A percentile compares a stretch with the other conserved stretches of the same genome.
Evolutionary conservation across 176 grass and related monocot genomes (phyloP).

Genomic region (Ananas comosus): DNA sequence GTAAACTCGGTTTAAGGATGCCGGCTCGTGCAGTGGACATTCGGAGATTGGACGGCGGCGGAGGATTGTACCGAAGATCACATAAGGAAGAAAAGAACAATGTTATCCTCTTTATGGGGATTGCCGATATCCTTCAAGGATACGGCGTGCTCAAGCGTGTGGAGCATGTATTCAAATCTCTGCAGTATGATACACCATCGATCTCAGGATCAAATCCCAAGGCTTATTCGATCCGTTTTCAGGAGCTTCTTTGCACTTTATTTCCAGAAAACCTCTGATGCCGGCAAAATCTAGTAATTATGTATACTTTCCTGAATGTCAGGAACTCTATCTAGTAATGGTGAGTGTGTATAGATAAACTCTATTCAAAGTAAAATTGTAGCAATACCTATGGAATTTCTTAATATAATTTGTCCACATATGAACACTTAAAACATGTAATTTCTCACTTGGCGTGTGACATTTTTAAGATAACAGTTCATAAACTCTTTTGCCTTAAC

Average conservation of each 20-base stretch:
- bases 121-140: constrained; percentile 11
- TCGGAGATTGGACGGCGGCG: background rate
- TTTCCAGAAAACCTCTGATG: background rate
- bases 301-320: background rate
- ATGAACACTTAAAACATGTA: too few relatives aligned
- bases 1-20: background rate
- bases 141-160: background rate
- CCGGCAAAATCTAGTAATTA: too few relatives aligned
- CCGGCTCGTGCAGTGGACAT: background rate
- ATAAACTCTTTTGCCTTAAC: too few relatives aligned
- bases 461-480: too few relatives aligned
- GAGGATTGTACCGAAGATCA: background rate
- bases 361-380: too few relatives aligned
- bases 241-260: constrained; percentile 1
- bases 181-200: background rate
- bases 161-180: constrained; percentile 4
- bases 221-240: constrained; percentile 1
- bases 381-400: background rate
- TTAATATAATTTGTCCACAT: background rate
- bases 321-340: background rate
- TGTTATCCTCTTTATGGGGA: constrained; percentile 1
- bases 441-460: too few relatives aligned
- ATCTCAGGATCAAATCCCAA: background rate
- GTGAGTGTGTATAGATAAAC: background rate
- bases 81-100: constrained; percentile 3